Evolutionary conservation across 768 basidiomycete species (phyloP), one percentile per base, ranked within the genome.

Genomic region (Mrakia gelida): DNA sequence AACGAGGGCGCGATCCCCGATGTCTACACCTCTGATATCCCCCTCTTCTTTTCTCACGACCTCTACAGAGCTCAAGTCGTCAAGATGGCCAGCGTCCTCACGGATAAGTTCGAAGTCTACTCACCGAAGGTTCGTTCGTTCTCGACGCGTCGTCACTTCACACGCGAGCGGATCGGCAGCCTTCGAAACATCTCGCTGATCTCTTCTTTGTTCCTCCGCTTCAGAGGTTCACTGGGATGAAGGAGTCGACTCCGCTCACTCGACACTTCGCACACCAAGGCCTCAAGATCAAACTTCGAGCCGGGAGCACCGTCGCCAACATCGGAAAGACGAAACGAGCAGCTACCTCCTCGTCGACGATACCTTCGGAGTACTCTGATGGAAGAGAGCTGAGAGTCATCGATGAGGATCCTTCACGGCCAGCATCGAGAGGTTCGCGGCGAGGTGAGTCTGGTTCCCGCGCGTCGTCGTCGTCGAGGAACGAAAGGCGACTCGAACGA

Each of bases 211-310:
- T 71, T 7, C 9, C 5, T 26, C 1, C 0, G 13, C 18, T n/a
- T 18, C 54, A 78, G 77, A 63, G 45, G 30, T 85, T 84, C 80
- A 83, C 81, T 26, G 84, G 84, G 11, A 85, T 85, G 84, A 81
- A 81, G 21, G 83, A 82, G 59, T 83, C 82, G 38, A 85, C 84
- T 9, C 61, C 80, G 10, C 79, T 85, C 38, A 85, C 84, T 1
- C 79, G 84, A 5, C 83, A 84, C 74, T 80, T 85, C n/a, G 84
- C 84, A 0, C 80, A 81, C 28, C 84, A 85, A 76, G 84, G 84
- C 1, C 77, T 84, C 61, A 85, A 84, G 79, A 82, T 85, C 67
- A 85, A 85, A 76, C 77, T 85, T 28, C 76, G 84, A 32, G 81
- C 84, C 28, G 83, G 84, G 2, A 34, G 56, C 34, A 38, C 72